Evolutionary conservation across 1,284 basidiomycete species (phyloP), one percentile per base, ranked within the genome.

Genomic region (Ceratorhiza oryzae-sativae): DNA sequence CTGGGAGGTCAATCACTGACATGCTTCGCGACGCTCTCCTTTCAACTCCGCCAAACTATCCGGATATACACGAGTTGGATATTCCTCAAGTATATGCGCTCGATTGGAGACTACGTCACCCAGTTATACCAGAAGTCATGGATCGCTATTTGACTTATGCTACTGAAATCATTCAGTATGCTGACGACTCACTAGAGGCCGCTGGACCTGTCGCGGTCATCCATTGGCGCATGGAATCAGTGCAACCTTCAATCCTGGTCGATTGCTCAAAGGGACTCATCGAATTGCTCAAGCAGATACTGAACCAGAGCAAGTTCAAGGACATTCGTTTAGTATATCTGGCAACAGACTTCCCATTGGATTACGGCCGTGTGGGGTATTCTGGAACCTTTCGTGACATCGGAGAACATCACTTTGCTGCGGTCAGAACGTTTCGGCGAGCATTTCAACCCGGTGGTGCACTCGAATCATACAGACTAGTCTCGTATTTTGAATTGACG

Each of bases 141-240:
- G 30, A 10, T 30, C 49, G 63, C 4, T 42, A 55, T 25, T 30
- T 55, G 23, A 27, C 23, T 20, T 55, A 55, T 20, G 18, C 63
- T 2, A 41, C 4, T 20, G 10, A 27, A 4, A 67, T 67, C 51
- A 27, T 18, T 12, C n/a, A 55, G 10, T 55, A 42, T 27, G 63
- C 63, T 12, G 49, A 53, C 23, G 8, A 18, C 5, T 36, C 55
- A 18, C 41, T 67, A 34, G 63, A 41, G 18, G 34, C 63, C 4
- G 48, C 63, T 9, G 63, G 63, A 2, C 49, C 63, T 3, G 49
- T 49, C 12, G 36, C 58, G 10, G 59, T 61, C 23, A 46, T 63
- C 9, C 70, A 72, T n/a, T 63, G 71, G 71, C 59, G 71, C 36
- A 63, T 72, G 71, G 59, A 72, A 42, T 61, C 71, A 13, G 58